A percentile compares a stretch with the other conserved stretches of the same genome.
These are phyloP conservation scores for Rhododendron mucronatum DNA, from an alignment of 148 eudicot genomes.

Conservation along the genomic window DNA sequence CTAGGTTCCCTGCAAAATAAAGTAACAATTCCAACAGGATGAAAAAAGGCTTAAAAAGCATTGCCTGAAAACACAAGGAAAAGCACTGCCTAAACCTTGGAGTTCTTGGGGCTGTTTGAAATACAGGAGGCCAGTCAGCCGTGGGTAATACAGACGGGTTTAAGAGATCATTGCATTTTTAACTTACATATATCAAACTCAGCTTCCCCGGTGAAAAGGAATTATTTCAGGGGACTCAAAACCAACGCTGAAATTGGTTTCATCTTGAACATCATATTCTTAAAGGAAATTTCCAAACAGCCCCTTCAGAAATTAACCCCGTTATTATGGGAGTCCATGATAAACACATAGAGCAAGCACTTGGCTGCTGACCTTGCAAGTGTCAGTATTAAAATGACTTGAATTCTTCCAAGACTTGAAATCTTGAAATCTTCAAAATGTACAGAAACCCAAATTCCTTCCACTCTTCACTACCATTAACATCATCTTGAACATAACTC, in stretches of 20 bases:
- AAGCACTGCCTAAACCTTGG: neutral
- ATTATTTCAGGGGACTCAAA: neutral
- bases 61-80: neutral
- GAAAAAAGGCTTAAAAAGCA: conserved; percentile 3
- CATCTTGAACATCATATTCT: conserved; percentile 1
- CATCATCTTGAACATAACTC: conserved; percentile 61
- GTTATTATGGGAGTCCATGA: conserved; percentile 30
- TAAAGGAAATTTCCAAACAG: conserved; percentile 28
- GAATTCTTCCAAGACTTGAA: conserved; percentile 96
- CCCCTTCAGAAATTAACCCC: conserved; percentile 16
- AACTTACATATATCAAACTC: neutral
- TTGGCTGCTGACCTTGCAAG: conserved; percentile 80
- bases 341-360: conserved; percentile 75
- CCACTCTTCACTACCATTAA: conserved; percentile 78
- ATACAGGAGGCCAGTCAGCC: neutral
- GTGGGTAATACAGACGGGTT: neutral
- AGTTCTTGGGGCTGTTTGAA: conserved; percentile 13
- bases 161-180: neutral
- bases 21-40: conserved; percentile 11
- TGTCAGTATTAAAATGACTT: conserved; percentile 78
- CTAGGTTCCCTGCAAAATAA: conserved; percentile 69
- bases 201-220: neutral
- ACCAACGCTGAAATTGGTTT: conserved; percentile 12
- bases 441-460: conserved; percentile 66
- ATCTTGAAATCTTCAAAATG: conserved; percentile 72